Evolutionary conservation across 306 rosid genomes (phyloP), one percentile per base, ranked within the genome.

Genomic region (Trifolium fragiferum): DNA sequence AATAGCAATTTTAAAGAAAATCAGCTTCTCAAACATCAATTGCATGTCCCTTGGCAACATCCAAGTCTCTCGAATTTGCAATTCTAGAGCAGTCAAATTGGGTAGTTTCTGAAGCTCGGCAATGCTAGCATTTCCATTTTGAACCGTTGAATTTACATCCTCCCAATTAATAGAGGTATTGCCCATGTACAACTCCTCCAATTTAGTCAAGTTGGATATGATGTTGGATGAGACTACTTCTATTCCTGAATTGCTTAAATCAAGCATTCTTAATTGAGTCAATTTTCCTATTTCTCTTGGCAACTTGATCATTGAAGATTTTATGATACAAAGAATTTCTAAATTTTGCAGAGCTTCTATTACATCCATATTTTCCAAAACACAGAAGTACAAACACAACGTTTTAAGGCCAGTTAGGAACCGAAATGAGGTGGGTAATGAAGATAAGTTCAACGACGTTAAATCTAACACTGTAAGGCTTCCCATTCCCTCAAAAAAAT

Each of bases 151-250:
- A 66, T 44, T 66, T 21, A 13, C 38, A 66, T 2, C 38, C 23
- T 13, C 38, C 72, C 72, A 66, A 15, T 66, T 66, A 66, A 66
- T 21, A 27, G 55, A 21, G 14, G 72, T 41, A 66, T 43, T 23
- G 1, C 57, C 72, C 55, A 66, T 66, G 38, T 21, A 9, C 14
- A 66, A 43, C 72, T 66, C 72, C 38, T 66, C 72, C 38, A 43
- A 41, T 3, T 66, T 66, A 21, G 13, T 66, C 72, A 66, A 43
- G 1, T 20, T 21, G 44, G 72, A 21, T 21, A 66, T 43, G 14
- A 66, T 43, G 20, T 66, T 66, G 72, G 37, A 37, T 20, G 72
- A 55, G 38, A 66, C 8, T 10, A 66, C 37, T 23, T 66, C 57
- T 41, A 66, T 66, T 43, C 72, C 55, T 0, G 72, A 66, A 21